These are phyloP conservation scores for Penstemon eatonii DNA, from an alignment of 257 asterid species.

Conservation along the genomic window DNA sequence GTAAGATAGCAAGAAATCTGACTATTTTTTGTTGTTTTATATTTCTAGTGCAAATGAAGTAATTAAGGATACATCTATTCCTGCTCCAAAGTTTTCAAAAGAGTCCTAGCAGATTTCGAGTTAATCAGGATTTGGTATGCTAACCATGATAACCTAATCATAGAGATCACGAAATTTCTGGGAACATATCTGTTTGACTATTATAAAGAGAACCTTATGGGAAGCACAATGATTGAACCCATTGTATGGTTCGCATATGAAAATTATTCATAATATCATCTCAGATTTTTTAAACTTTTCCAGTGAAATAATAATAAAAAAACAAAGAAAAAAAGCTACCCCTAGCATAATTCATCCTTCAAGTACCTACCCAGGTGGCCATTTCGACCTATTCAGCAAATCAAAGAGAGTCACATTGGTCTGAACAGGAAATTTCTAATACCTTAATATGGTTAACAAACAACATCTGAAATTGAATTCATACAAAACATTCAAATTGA, in stretches of 20 bases:
- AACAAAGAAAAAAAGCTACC: slow-evolving; percentile 13
- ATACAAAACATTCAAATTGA: no score
- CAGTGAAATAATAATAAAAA: neutral
- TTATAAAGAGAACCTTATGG: neutral
- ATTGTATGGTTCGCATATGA: neutral
- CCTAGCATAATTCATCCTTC: slow-evolving; percentile 13
- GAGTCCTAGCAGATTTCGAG: neutral
- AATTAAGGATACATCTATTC: neutral
- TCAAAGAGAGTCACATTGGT: neutral
- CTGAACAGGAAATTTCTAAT: neutral
- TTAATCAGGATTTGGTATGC: neutral
- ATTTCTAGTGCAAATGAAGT: slow-evolving; percentile 16
- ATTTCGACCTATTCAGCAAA: slow-evolving; percentile 15
- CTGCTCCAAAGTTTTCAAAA: neutral
- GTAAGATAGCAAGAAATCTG: slow-evolving; percentile 17
- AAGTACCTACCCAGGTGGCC: neutral
- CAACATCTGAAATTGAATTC: neutral
- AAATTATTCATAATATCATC: slow-evolving; percentile 5
- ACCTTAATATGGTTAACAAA: slow-evolving; percentile 8
- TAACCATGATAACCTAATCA: neutral
- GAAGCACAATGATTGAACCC: neutral
- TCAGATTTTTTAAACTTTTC: slow-evolving; percentile 12
- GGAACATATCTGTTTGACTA: neutral
- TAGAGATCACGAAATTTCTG: neutral
- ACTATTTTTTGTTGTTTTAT: slow-evolving; percentile 10